Conservation (phyloP, 2,329 filamentous ascomycete genomes). For the Fusarium duplospermum region DNA sequence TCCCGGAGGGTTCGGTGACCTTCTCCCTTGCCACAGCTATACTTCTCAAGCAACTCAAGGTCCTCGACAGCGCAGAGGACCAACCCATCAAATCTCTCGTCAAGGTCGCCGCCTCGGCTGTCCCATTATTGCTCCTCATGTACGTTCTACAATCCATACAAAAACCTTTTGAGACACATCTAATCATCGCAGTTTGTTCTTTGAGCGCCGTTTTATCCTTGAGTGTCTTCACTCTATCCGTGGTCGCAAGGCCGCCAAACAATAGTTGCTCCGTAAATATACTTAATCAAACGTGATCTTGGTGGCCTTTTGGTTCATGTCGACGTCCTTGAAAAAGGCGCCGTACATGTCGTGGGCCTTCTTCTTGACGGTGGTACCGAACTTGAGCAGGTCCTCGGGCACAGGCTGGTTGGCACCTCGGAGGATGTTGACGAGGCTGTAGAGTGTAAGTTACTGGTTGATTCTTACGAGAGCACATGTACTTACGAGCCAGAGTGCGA, state of each 20-base stretch:
- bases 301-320: conserved; percentile 83
- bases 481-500: conserved; percentile 87
- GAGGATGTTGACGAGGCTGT: conserved; percentile 90
- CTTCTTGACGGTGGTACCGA: conserved; percentile 98
- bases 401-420: conserved; percentile 93
- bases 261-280: conserved; percentile 35
- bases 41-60: conserved; percentile 42
- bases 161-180: conserved; percentile 28
- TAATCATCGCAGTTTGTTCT: conserved; percentile 59
- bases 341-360: conserved; percentile 97
- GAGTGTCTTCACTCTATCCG: conserved; percentile 61
- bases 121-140: conserved; percentile 67
- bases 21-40: conserved; percentile 45
- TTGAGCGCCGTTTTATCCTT: conserved; percentile 66
- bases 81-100: conserved; percentile 52
- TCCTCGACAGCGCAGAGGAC: conserved; percentile 38
- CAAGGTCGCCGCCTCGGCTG: conserved; percentile 61
- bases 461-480: not conserved
- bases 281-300: conserved; percentile 89
- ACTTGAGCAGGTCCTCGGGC: conserved; percentile 91
- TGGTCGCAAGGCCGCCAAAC: conserved; percentile 47
- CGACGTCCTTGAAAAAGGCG: conserved; percentile 92
- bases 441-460: conserved; percentile 27
- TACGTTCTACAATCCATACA: conserved; percentile 61
- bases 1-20: conserved; percentile 45